Evolutionary conservation across 1,284 basidiomycete genomes (phyloP), one percentile per base, ranked within the genome.

Genomic region (Ceraceosorus guamensis): DNA sequence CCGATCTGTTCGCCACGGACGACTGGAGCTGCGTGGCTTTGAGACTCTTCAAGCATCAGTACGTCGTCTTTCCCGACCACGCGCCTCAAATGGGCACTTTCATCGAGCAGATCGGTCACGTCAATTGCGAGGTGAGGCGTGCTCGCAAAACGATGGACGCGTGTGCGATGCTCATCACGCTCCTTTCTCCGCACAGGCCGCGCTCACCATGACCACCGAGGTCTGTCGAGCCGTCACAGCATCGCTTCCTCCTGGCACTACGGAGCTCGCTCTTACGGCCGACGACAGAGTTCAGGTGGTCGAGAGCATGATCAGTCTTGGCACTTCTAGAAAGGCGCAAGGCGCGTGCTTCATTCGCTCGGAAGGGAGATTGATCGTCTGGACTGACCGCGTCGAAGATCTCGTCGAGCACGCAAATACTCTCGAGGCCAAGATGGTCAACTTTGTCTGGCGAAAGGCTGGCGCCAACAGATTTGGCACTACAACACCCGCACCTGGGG

Each of bases 311-410:
- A 71, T 75, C 47, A 79, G 83, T 60, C 79, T 89, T 4, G 82
- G 83, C 4, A 79, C 81, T 24, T 87, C 87, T 1, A 83, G 88
- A 70, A 88, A 87, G 77, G 86, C 88, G 64, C 87, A 89, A 68
- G 86, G 86, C 60, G 87, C 83, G n/a, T 87, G 87, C 18, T 89
- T 90, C 76, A 82, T 89, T 58, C 83, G 87, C 41, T 83, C 85
- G 68, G 87, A 89, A 65, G 82, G 83, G 32, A 83, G 87, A 13
- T 78, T 89, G 43, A 80, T 87, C 47, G 81, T 86, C 43, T 90
- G 87, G 88, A 82, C 85, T 6, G 87, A 89, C 73, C 80, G 83
- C 65, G 80, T 88, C 52, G 85, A 65, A 46, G 46, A 55, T 30
- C 52, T 60, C 32, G 51, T 62, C 49, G 62, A 56, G 4, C 59